A percentile compares a stretch with the other conserved stretches of the same genome.
These are phyloP conservation scores for Amanita phalloides DNA, from an alignment of 768 basidiomycete genomes.

Conservation along the genomic window DNA sequence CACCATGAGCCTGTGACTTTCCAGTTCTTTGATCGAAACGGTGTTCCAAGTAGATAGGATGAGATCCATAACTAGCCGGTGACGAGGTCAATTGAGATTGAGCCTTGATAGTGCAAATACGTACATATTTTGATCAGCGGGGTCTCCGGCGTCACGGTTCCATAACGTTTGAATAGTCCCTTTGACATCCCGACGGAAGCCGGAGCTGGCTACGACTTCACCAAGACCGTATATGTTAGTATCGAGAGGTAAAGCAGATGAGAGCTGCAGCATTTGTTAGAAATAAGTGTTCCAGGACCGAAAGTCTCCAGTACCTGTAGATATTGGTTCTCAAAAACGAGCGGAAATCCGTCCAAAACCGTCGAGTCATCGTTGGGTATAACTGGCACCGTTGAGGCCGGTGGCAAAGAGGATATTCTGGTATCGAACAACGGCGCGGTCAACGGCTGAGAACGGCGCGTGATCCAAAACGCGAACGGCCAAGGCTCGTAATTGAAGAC, in stretches of 20 bases:
- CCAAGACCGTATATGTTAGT: constrained; percentile 76
- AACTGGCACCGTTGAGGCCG: constrained; percentile 47
- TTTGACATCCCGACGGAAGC: constrained; percentile 53
- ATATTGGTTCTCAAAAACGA: constrained; percentile 76
- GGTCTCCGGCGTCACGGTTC: constrained; percentile 53
- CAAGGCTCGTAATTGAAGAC: constrained; percentile 53
- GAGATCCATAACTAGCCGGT: constrained; percentile 49
- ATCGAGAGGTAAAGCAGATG: constrained; percentile 52
- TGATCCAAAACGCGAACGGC: constrained; percentile 78
- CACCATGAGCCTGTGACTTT: constrained; percentile 58
- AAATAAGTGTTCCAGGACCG: not conserved
- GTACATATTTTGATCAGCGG: constrained; percentile 57
- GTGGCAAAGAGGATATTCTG: constrained; percentile 47
- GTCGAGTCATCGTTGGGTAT: constrained; percentile 40
- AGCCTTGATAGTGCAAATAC: constrained; percentile 11
- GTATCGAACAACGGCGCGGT: constrained; percentile 61
- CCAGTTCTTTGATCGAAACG: constrained; percentile 43
- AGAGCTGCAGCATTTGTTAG: constrained; percentile 25
- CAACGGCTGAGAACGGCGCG: constrained; percentile 47
- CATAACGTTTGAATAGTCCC: constrained; percentile 62
- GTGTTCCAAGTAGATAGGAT: constrained; percentile 66
- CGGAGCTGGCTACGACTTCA: constrained; percentile 60
- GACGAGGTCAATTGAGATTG: not conserved
- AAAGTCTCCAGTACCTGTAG: constrained; percentile 37
- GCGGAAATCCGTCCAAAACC: constrained; percentile 49